Base-by-base conservation (phyloP, 257 asterid genomes). In the Vinca minor region DNA sequence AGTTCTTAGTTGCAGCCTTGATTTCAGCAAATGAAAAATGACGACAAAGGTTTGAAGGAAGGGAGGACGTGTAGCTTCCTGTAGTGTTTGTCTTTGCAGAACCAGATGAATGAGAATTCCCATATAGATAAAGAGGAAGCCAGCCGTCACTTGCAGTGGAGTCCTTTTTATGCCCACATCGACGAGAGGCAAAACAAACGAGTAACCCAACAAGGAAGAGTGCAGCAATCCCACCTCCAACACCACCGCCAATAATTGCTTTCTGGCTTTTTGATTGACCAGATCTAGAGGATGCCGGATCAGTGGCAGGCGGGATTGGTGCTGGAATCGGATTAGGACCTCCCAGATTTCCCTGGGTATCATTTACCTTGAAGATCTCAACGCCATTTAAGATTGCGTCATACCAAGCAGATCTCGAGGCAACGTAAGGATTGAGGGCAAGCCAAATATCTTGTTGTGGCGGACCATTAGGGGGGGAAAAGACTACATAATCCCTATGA, bases 11-110 rank as follows among this genome's bases (percentile, higher is more conserved):
- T 75, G 94, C 94, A 15, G 94, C 72, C 72, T 87, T 85, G 81
- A 89, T 89, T 66, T 89, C 96, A 46, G 83, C 87, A 61, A 89
- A 81, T 28, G 96, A 89, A 65, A 89, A 89, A 79, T 89, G 96
- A 63, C 95, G 91, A 67, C 95, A 87, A 36, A 83, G 89, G 64
- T 87, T 89, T 29, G 95, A 79, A 8, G 96, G 95, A 44, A 89
- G 94, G 69, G 96, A 87, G 67, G 96, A 87, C 53, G 88, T 79
- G 14, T 87, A 78, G 66, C 96, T 87, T 47, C 95, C 94, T 0
- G 91, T 89, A 61, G 94, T 85, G 85, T 76, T 85, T 13, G 94
- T 89, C 83, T 87, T 87, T 13, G 79, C 80, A 46, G 94, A 87
- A 60, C 85, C 83, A 0, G 95, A 75, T 62, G 95, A 67, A 67